phyloP scores from a whole-genome alignment of 805 yeast species.

The Hanseniaspora taiwanica region DNA sequence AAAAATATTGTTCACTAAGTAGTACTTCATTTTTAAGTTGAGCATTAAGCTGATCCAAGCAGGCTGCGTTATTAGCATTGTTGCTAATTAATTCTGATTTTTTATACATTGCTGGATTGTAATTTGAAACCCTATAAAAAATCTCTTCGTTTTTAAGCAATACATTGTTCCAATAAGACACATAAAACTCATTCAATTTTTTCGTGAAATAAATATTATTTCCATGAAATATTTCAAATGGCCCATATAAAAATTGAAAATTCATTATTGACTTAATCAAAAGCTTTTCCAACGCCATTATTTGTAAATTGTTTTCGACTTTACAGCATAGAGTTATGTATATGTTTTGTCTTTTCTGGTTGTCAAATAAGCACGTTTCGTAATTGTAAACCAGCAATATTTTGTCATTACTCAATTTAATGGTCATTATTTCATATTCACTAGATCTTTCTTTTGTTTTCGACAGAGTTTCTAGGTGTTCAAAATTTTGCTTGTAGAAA shows the following conservation, averaged over 20 bases:
- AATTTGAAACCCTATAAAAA: conserved; percentile 6
- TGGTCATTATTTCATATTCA: background rate
- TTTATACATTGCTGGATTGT: conserved; percentile 16
- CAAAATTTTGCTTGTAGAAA: conserved; percentile 3
- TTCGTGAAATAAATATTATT: conserved; percentile 16
- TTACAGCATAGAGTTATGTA: background rate
- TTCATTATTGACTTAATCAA: background rate
- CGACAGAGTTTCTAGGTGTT: background rate
- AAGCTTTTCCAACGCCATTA: background rate
- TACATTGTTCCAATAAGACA: conserved; percentile 21
- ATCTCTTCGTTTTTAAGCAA: conserved; percentile 13
- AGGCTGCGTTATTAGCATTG: conserved; percentile 4
- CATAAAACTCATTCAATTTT: conserved; percentile 18
- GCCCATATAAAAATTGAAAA: conserved; percentile 12
- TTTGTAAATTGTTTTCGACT: background rate
- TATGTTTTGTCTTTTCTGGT: conserved; percentile 7
- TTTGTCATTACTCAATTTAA: background rate
- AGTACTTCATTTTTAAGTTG: conserved; percentile 15
- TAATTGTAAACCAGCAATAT: conserved; percentile 12
- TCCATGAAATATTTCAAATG: conserved; percentile 8
- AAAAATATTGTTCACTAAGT: conserved; percentile 16
- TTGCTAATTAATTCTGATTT: conserved; percentile 12
- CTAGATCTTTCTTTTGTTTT: background rate
- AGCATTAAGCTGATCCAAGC: background rate
- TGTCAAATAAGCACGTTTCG: conserved; percentile 5